These are phyloP conservation scores for Suhomyces maxii DNA, from an alignment of 1,139 yeast genomes.

Conservation along the genomic window DNA sequence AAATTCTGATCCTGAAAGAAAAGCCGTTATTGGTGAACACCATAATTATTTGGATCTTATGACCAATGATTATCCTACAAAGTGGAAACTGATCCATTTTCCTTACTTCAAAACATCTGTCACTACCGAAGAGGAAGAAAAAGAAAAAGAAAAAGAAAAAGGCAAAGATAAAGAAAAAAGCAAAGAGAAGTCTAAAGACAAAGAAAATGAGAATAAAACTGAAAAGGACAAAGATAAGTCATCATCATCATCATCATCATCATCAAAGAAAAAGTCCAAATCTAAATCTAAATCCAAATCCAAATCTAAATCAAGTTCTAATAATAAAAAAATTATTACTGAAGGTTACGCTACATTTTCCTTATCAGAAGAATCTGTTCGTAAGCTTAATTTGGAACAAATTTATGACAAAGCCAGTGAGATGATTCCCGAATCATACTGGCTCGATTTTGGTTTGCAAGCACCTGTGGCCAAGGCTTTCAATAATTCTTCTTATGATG, in stretches of 20 bases:
- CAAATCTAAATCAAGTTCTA: conserved; percentile 1
- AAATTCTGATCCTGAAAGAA: conserved; percentile 17
- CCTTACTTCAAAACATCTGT: conserved; percentile 46
- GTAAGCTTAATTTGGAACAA: conserved; percentile 57
- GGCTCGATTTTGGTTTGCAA: conserved; percentile 64
- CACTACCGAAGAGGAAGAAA: conserved; percentile 10
- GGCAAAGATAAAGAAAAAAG: conserved; percentile 1
- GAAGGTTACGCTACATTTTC: conserved; percentile 51
- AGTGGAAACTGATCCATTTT: conserved; percentile 59
- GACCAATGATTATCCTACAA: conserved; percentile 50
- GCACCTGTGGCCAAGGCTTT: conserved; percentile 75
- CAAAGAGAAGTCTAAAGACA: conserved; percentile 11
- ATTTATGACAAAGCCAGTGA: conserved; percentile 62
- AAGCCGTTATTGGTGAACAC: conserved; percentile 44
- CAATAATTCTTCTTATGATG: conserved; percentile 54
- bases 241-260: conserved; percentile 1
- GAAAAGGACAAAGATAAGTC: conserved; percentile 3
- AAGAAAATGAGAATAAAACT: conserved; percentile 3
- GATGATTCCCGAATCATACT: conserved; percentile 58
- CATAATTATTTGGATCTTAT: conserved; percentile 56
- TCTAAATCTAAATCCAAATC: neutral
- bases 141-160: neutral
- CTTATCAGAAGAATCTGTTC: conserved; percentile 49
- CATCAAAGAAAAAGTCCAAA: conserved; percentile 1
- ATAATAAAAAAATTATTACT: conserved; percentile 10